Conservation (phyloP, 352 stramenopile species). For the Vaucheria bursata region DNA sequence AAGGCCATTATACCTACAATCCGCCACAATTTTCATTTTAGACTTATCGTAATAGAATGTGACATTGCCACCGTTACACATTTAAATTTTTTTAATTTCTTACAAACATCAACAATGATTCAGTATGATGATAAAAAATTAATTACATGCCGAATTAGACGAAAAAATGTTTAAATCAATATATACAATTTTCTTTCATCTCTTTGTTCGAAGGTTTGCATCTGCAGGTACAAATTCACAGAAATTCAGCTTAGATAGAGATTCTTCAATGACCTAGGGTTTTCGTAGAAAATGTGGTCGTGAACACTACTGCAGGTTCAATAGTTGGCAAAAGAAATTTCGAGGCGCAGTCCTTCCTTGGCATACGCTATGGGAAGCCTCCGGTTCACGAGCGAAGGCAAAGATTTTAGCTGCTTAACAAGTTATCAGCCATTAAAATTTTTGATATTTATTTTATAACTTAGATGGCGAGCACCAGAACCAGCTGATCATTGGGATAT, state of each 20-base stretch:
- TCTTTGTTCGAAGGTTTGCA: no score
- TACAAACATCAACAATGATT: no score
- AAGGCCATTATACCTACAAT: not conserved
- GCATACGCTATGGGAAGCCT: conserved; percentile 50
- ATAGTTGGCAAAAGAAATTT: not conserved
- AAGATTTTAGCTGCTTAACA: conserved; percentile 24
- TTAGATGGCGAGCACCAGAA: conserved; percentile 16
- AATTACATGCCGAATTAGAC: no score
- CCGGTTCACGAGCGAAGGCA: conserved; percentile 38
- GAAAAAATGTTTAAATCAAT: no score
- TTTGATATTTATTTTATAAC: not conserved
- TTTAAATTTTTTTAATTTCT: no score
- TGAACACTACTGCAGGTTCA: not conserved
- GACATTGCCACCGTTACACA: no score
- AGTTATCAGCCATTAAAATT: not conserved
- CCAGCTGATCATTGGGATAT: conserved; percentile 18
- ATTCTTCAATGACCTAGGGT: not conserved
- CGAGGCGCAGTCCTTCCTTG: conserved; percentile 35
- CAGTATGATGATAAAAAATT: no score
- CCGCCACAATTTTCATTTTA: not conserved
- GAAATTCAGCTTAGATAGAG: not conserved
- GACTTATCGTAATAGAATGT: no score
- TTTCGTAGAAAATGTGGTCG: not conserved
- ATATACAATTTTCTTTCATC: no score
- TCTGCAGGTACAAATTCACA: no score